Conservation (phyloP, 306 rosid genomes). For the Lupinus albus region DNA sequence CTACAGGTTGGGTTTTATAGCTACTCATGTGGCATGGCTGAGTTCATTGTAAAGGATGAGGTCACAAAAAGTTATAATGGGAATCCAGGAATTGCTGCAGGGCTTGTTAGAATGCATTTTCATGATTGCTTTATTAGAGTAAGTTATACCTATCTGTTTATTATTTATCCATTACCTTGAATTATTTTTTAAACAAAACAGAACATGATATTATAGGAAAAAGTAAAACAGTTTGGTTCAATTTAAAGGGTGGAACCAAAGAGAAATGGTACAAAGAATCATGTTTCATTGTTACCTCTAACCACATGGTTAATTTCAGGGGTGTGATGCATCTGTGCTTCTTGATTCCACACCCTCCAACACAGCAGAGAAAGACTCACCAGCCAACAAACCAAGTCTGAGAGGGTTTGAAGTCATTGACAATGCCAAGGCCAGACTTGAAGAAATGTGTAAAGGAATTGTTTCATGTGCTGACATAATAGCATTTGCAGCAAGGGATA, state of each 20-base stretch:
- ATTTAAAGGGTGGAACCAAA: too few relatives aligned
- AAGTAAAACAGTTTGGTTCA: too few relatives aligned
- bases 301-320: conserved; percentile 44
- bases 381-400: conserved; percentile 70
- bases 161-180: neutral
- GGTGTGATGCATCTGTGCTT: conserved; percentile 77
- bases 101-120: conserved; percentile 77
- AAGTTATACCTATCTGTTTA: conserved; percentile 26
- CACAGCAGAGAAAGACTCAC: conserved; percentile 73
- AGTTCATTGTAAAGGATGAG: conserved; percentile 66
- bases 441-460: conserved; percentile 56
- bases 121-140: conserved; percentile 82
- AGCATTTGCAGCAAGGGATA: conserved; percentile 84
- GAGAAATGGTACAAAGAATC: too few relatives aligned
- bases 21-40: conserved; percentile 58
- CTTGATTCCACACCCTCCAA: conserved; percentile 66
- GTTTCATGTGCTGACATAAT: conserved; percentile 79
- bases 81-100: conserved; percentile 66
- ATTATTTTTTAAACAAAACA: too few relatives aligned
- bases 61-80: conserved; percentile 42
- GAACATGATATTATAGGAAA: too few relatives aligned
- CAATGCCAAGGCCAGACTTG: conserved; percentile 71
- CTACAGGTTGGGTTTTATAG: conserved; percentile 63
- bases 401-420: conserved; percentile 71
- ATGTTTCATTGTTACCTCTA: neutral